A percentile compares a stretch with the other conserved stretches of the same genome.
These are phyloP conservation scores for Delitschia confertaspora DNA, from an alignment of 495 filamentous ascomycete species.

Conservation along the genomic window DNA sequence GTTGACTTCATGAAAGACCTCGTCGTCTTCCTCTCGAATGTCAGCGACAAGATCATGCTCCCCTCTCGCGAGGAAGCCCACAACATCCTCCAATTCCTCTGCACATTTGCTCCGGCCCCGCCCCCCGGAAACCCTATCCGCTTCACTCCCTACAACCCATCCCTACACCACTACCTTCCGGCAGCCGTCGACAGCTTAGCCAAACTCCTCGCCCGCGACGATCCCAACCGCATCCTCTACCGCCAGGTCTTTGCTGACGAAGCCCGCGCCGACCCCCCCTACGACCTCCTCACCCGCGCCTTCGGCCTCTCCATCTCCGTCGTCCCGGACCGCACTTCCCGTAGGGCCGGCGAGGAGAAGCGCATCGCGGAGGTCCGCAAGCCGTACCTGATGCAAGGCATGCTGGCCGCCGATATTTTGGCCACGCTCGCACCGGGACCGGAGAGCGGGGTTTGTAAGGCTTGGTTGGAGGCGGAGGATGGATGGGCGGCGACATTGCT, in stretches of 20 bases:
- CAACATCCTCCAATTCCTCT: constrained; percentile 76
- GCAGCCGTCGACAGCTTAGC: constrained; percentile 82
- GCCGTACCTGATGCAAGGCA: constrained; percentile 79
- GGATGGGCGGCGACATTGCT: constrained; percentile 76
- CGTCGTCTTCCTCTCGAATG: constrained; percentile 78
- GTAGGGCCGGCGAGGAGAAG: constrained; percentile 28
- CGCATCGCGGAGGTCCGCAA: constrained; percentile 70
- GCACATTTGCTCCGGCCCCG: constrained; percentile 80
- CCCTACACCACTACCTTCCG: constrained; percentile 78
- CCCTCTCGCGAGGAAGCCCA: constrained; percentile 82
- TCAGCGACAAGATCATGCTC: constrained; percentile 68
- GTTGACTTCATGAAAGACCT: constrained; percentile 96
- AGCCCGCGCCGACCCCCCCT: constrained; percentile 48
- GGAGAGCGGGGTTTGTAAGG: constrained; percentile 61
- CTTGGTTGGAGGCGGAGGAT: constrained; percentile 78
- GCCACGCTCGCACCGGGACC: constrained; percentile 62
- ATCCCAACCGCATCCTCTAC: constrained; percentile 81
- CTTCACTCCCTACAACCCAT: constrained; percentile 72
- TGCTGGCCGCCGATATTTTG: constrained; percentile 84
- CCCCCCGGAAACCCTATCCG: constrained; percentile 41
- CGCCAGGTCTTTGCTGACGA: constrained; percentile 70
- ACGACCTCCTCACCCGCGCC: constrained; percentile 76
- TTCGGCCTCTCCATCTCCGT: constrained; percentile 83
- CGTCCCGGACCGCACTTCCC: constrained; percentile 53
- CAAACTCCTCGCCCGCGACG: constrained; percentile 85